phyloP scores from a whole-genome alignment of 371 early-diverging fungal species.

The Basidiobolus heterosporus region DNA sequence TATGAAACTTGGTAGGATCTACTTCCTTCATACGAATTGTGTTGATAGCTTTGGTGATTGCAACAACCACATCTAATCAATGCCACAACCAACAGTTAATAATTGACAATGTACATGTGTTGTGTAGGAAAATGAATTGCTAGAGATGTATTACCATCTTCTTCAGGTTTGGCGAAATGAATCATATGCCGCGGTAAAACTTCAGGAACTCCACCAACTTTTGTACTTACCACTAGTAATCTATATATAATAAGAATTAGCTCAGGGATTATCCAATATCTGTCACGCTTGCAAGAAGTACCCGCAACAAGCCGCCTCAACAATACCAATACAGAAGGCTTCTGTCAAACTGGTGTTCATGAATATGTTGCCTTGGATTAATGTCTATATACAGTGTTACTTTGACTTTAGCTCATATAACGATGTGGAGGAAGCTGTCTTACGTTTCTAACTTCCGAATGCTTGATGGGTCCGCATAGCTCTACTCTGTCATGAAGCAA shows the following conservation, averaged over 20 bases:
- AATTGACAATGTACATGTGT: conserved; percentile 1
- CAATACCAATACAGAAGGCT: conserved; percentile 97
- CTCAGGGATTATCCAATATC: no score
- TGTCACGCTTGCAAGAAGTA: conserved; percentile 11
- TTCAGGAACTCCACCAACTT: conserved; percentile 97
- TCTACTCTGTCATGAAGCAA: conserved; percentile 84
- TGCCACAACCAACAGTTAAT: no score
- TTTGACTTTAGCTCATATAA: neutral
- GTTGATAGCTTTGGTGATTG: conserved; percentile 56
- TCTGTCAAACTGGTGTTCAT: conserved; percentile 98
- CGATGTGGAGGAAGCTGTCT: no score
- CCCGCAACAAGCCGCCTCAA: conserved; percentile 97
- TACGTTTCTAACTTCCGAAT: conserved; percentile 74
- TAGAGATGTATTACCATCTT: conserved; percentile 42
- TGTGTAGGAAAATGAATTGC: neutral
- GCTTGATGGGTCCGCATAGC: conserved; percentile 76
- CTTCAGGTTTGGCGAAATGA: conserved; percentile 81
- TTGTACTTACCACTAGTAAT: conserved; percentile 90
- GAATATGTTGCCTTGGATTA: conserved; percentile 93
- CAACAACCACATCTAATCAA: conserved; percentile 46
- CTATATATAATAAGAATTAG: conserved; percentile 22
- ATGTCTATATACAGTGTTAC: conserved; percentile 16
- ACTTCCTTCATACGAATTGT: conserved; percentile 45
- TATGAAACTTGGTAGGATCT: conserved; percentile 61
- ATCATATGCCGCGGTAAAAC: conserved; percentile 92